Evolutionary conservation across 176 grass and related monocot genomes (phyloP), one percentile per base, ranked within the genome.

Genomic region (Triticum urartu): DNA sequence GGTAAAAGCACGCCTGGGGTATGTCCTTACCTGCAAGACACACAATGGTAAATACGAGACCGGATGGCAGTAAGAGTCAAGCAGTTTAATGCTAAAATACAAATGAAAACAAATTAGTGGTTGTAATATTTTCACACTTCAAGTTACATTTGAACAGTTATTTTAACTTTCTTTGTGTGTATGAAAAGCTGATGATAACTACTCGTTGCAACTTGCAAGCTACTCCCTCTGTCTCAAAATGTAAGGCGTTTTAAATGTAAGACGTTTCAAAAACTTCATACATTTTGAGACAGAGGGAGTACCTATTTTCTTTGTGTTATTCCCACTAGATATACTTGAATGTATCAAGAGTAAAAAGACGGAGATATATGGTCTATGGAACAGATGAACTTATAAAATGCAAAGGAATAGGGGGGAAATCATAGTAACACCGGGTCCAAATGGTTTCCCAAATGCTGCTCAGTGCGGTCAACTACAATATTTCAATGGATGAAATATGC

Each of bases 1-100:
- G 72, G 92, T 88, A 56, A 99, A 99, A 40, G 94, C 78, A 17
- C 90, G 88, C 75, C 97, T 91, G 40, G 97, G 97, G 52, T 91
- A 99, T 1, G 94, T 87, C 74, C 97, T 92, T 45, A 99, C 97
- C 97, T 99, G 94, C 75, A 80, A 6, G 5, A 61, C 15, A 68
- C 75, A 61, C 0, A 56, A 79, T 3, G 75, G 1, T 22, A 42
- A 75, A 58, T 28, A 10, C 48, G 14, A 84, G 80, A 66, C 60
- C 13, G 1, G 2, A 35, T 6, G 18, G 10, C 6, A 48, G 30
- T n/a, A 11, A 68, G 12, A 67, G 15, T 21, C 65, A 6, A 3
- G 21, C 7, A 3, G 50, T 21, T 81, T 48, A 32, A 62, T 20
- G 40, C 13, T 15, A 26, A 45, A 43, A 47, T 2, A 7, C 45